phyloP scores from a whole-genome alignment of 148 eudicot species.

The Rheum nobile region DNA sequence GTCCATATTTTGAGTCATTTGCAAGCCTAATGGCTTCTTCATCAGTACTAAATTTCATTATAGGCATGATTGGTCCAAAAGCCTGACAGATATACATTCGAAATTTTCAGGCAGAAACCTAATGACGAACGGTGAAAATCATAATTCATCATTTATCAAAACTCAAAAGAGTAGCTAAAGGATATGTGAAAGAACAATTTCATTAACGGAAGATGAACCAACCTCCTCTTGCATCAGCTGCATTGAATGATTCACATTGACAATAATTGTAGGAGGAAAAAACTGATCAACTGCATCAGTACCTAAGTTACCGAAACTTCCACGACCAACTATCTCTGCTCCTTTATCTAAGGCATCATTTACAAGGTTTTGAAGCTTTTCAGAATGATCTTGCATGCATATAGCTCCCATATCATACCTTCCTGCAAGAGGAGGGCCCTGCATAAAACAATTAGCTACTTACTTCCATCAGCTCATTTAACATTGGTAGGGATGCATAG shows the following conservation, averaged over 20 bases:
- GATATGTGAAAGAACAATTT: background rate
- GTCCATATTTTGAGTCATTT: slow-evolving; percentile 95
- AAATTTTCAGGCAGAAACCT: background rate
- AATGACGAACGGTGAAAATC: background rate
- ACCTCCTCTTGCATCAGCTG: slow-evolving; percentile 98
- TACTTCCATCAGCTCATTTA: background rate
- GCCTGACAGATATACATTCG: slow-evolving; percentile 34
- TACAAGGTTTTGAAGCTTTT: slow-evolving; percentile 85
- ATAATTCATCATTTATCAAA: background rate
- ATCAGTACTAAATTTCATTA: slow-evolving; percentile 82
- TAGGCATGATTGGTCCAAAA: slow-evolving; percentile 97
- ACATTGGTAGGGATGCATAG: background rate
- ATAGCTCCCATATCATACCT: slow-evolving; percentile 98
- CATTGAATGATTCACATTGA: slow-evolving; percentile 85
- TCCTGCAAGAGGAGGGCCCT: slow-evolving; percentile 94
- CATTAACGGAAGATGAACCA: slow-evolving; percentile 10
- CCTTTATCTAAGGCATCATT: slow-evolving; percentile 94
- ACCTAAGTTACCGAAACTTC: slow-evolving; percentile 89
- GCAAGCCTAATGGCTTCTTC: slow-evolving; percentile 87
- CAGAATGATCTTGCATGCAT: slow-evolving; percentile 97
- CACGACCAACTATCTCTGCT: slow-evolving; percentile 85
- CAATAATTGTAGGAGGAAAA: slow-evolving; percentile 87
- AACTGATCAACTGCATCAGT: slow-evolving; percentile 97
- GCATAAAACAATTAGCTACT: slow-evolving; percentile 11
- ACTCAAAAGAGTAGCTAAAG: background rate